phyloP scores from a whole-genome alignment of 352 stramenopile genomes.

The Globisporangium okanoganense region DNA sequence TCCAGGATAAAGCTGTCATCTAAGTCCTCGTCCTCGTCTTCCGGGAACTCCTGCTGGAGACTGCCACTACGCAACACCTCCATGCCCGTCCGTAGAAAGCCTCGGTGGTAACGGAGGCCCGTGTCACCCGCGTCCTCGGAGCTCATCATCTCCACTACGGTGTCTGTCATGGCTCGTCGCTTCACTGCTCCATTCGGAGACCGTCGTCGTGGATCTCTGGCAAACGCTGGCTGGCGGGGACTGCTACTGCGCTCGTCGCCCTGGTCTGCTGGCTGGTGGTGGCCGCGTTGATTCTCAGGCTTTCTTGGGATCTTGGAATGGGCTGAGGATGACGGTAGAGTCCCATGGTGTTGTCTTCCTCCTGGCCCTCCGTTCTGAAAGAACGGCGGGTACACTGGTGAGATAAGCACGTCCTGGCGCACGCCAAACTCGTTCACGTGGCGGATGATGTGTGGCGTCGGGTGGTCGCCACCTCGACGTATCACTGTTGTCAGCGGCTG shows the following conservation, averaged over 20 bases:
- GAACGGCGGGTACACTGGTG: slow-evolving; percentile 46
- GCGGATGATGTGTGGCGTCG: slow-evolving; percentile 38
- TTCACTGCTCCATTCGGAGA: background rate
- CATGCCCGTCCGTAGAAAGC: slow-evolving; percentile 58
- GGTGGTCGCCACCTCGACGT: background rate
- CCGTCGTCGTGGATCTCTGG: slow-evolving; percentile 4
- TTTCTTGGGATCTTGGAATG: slow-evolving; percentile 1
- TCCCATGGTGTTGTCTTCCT: slow-evolving; percentile 1
- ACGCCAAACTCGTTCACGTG: slow-evolving; percentile 70
- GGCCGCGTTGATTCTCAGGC: slow-evolving; percentile 3
- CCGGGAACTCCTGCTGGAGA: background rate
- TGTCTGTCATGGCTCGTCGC: background rate
- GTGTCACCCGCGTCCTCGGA: slow-evolving; percentile 1
- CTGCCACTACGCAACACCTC: slow-evolving; percentile 36
- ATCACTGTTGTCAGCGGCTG: background rate
- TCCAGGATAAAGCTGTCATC: slow-evolving; percentile 3
- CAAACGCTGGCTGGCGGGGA: background rate
- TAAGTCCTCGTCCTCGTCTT: slow-evolving; percentile 15
- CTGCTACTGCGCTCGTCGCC: slow-evolving; percentile 28
- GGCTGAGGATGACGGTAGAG: background rate
- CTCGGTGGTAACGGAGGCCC: slow-evolving; percentile 36
- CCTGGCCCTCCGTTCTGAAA: slow-evolving; percentile 19
- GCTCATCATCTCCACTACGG: background rate
- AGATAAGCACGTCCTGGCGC: slow-evolving; percentile 54
- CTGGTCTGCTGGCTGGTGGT: slow-evolving; percentile 18